Evolutionary conservation across 2,329 filamentous ascomycete genomes (phyloP).

Genomic region (Cordyceps sp.): DNA sequence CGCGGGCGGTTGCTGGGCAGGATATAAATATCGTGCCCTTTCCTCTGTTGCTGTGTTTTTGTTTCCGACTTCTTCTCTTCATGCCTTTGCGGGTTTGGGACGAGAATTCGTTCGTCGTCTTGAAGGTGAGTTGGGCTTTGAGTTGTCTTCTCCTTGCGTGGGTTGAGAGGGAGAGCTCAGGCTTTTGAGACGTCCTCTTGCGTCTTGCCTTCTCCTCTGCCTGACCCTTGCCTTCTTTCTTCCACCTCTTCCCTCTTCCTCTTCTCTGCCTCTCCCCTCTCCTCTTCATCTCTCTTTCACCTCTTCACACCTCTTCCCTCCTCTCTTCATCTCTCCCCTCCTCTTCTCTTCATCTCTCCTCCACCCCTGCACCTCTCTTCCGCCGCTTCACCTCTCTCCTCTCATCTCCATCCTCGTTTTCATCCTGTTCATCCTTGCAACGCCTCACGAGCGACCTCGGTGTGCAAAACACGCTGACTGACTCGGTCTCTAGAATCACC

Average conservation of each 20-base stretch:
- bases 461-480: too few species aligned
- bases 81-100: too few species aligned
- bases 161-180: too few species aligned
- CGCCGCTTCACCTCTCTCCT: background rate
- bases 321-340: background rate
- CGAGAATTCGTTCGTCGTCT: too few species aligned
- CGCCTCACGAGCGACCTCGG: too few species aligned
- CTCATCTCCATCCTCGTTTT: background rate
- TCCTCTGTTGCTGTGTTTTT: too few species aligned
- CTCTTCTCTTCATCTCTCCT: background rate
- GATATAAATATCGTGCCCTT: too few species aligned
- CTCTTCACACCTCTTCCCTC: background rate
- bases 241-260: constrained; percentile 2
- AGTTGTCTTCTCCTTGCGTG: too few species aligned
- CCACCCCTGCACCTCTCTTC: constrained; percentile 1
- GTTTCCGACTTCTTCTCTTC: too few species aligned
- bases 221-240: background rate
- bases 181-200: background rate
- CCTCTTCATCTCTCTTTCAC: background rate
- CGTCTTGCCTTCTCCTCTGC: background rate
- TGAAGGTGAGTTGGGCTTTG: too few species aligned
- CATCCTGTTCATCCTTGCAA: background rate
- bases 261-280: constrained; percentile 1
- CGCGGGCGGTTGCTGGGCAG: too few species aligned
- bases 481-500: too few species aligned